These are phyloP conservation scores for Myriosclerotinia scirpicola DNA, from an alignment of 2,329 filamentous ascomycete genomes.

Conservation along the genomic window DNA sequence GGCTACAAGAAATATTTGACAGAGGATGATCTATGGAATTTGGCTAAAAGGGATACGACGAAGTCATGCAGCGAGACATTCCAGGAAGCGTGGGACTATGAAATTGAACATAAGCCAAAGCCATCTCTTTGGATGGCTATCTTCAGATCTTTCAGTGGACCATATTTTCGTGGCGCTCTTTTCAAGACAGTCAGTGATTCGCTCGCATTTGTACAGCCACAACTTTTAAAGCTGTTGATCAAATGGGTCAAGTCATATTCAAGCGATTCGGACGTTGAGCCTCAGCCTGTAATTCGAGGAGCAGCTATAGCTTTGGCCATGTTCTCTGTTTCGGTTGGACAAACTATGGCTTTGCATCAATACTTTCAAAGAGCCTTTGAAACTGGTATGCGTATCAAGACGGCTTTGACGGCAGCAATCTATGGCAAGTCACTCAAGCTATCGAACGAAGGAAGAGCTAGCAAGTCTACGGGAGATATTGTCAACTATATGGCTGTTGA, in stretches of 20 bases:
- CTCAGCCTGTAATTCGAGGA: slow-evolving; percentile 79
- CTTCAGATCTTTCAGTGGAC: slow-evolving; percentile 79
- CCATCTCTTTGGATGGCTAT: slow-evolving; percentile 87
- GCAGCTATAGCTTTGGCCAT: slow-evolving; percentile 86
- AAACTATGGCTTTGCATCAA: slow-evolving; percentile 91
- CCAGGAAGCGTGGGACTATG: slow-evolving; percentile 71
- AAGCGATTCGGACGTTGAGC: slow-evolving; percentile 51
- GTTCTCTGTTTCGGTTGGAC: slow-evolving; percentile 82
- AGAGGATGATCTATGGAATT: slow-evolving; percentile 93
- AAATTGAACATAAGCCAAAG: slow-evolving; percentile 66
- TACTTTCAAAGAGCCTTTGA: slow-evolving; percentile 97
- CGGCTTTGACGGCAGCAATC: slow-evolving; percentile 83
- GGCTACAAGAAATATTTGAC: slow-evolving; percentile 91
- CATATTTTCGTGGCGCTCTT: slow-evolving; percentile 76
- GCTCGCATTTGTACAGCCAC: slow-evolving; percentile 85
- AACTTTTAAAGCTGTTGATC: slow-evolving; percentile 82
- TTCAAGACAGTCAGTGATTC: slow-evolving; percentile 90
- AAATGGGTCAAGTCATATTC: slow-evolving; percentile 78
- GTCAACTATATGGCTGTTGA: slow-evolving; percentile 99
- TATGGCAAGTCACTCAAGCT: slow-evolving; percentile 88
- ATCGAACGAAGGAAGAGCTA: slow-evolving; percentile 86
- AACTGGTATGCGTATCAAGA: slow-evolving; percentile 95
- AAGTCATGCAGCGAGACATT: slow-evolving; percentile 69
- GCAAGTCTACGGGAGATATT: slow-evolving; percentile 94
- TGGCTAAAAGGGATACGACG: slow-evolving; percentile 78